Conservation (phyloP, 2,329 filamentous ascomycete genomes). For the Phoma herbarum region DNA sequence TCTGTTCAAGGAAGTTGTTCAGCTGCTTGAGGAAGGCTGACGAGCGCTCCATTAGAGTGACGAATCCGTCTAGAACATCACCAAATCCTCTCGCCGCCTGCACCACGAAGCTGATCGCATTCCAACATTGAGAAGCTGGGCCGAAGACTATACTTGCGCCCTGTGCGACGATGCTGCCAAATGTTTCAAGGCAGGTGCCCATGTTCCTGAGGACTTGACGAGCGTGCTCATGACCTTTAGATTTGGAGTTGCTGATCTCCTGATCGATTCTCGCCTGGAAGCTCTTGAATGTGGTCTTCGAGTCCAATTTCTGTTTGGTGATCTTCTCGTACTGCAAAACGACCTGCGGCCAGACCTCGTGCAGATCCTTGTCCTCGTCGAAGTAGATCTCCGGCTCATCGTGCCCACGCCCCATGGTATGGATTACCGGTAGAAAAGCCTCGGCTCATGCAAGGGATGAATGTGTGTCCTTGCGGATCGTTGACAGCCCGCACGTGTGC, state of each 20-base stretch:
- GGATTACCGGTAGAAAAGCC: neutral
- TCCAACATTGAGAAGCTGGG: constrained; percentile 27
- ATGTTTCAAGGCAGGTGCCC: constrained; percentile 13
- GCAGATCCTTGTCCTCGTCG: constrained; percentile 21
- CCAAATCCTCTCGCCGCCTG: constrained; percentile 10
- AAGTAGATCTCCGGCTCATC: neutral
- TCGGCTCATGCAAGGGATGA: neutral
- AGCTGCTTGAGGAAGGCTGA: constrained; percentile 21
- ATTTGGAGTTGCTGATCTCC: neutral
- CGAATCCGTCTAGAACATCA: constrained; percentile 25
- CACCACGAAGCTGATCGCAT: constrained; percentile 27
- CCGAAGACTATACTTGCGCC: constrained; percentile 21
- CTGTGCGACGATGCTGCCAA: constrained; percentile 20
- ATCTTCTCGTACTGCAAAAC: constrained; percentile 22
- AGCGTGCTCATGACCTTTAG: constrained; percentile 13
- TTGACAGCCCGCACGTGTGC: too few species aligned
- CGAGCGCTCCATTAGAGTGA: constrained; percentile 29
- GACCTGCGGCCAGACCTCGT: constrained; percentile 24
- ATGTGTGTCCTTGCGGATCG: neutral
- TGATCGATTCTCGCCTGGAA: constrained; percentile 10
- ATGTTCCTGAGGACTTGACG: constrained; percentile 15
- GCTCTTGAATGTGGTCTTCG: constrained; percentile 6
- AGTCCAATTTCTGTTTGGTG: constrained; percentile 21
- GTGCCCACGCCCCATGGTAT: neutral
- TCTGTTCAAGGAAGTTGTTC: constrained; percentile 13